A percentile compares a stretch with the other conserved stretches of the same genome.
phyloP scores from a whole-genome alignment of 2,329 filamentous ascomycete species.

The Coccinonectria pachysandricola region DNA sequence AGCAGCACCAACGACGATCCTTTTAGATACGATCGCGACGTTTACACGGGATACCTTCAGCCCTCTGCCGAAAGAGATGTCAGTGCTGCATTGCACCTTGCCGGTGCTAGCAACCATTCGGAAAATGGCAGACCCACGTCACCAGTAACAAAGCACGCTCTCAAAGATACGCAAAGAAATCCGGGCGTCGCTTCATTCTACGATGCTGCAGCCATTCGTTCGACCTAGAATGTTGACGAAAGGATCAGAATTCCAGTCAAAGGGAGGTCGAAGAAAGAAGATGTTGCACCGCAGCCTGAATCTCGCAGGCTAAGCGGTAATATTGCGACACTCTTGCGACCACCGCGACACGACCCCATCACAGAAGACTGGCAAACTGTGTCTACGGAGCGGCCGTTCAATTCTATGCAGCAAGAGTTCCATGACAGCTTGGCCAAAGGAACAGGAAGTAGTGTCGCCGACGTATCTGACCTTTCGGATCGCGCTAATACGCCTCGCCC shows the following conservation, averaged over 20 bases:
- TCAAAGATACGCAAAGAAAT: conserved; percentile 2
- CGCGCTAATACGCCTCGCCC: conserved; percentile 11
- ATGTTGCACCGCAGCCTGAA: no score
- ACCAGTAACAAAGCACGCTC: conserved; percentile 2
- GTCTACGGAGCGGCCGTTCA: conserved; percentile 20
- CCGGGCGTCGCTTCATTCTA: conserved; percentile 22
- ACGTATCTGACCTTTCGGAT: conserved; percentile 28
- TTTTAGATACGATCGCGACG: conserved; percentile 34
- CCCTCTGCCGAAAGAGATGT: conserved; percentile 32
- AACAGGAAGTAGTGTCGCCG: conserved; percentile 34
- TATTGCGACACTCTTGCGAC: conserved; percentile 11
- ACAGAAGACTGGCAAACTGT: conserved; percentile 28
- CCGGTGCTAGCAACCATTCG: conserved; percentile 13
- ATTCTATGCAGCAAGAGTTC: conserved; percentile 11
- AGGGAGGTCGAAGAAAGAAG: no score
- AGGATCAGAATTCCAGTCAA: conserved; percentile 26
- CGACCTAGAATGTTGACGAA: conserved; percentile 31
- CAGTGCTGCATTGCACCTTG: conserved; percentile 27
- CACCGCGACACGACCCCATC: conserved; percentile 8
- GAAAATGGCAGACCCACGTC: conserved; percentile 2
- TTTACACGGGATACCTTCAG: conserved; percentile 28
- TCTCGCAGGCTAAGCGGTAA: conserved; percentile 7
- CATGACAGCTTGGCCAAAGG: conserved; percentile 18
- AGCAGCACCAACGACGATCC: conserved; percentile 30
- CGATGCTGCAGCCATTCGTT: conserved; percentile 25